These are phyloP conservation scores for Camillea tinctor DNA, from an alignment of 2,329 filamentous ascomycete species.

Conservation along the genomic window DNA sequence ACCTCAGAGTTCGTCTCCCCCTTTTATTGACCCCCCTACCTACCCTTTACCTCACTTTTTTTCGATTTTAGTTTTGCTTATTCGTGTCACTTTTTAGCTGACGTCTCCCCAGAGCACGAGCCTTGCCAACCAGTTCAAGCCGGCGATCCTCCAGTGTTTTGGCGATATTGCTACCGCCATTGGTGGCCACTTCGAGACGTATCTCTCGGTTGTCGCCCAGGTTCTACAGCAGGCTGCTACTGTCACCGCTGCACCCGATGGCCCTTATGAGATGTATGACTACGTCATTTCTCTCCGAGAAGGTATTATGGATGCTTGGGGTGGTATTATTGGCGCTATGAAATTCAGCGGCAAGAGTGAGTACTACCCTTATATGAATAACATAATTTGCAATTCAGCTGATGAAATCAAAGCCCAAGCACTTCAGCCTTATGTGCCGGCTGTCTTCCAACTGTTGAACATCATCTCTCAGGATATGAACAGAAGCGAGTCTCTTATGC, in stretches of 20 bases:
- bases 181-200: slow-evolving; percentile 86
- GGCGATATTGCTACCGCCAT: slow-evolving; percentile 97
- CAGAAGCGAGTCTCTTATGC: slow-evolving; percentile 86
- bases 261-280: slow-evolving; percentile 92
- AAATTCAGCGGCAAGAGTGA: slow-evolving; percentile 75
- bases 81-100: slow-evolving; percentile 25
- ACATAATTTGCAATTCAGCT: slow-evolving; percentile 18
- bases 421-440: slow-evolving; percentile 74
- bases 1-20: slow-evolving; percentile 66
- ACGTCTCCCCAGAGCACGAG: slow-evolving; percentile 63
- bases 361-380: slow-evolving; percentile 28
- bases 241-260: slow-evolving; percentile 75
- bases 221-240: slow-evolving; percentile 90
- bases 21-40: slow-evolving; percentile 1
- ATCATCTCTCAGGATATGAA: slow-evolving; percentile 78
- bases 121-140: slow-evolving; percentile 96
- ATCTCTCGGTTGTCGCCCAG: slow-evolving; percentile 86
- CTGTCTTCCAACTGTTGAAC: slow-evolving; percentile 84
- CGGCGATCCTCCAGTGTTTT: slow-evolving; percentile 95
- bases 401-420: slow-evolving; percentile 54
- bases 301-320: slow-evolving; percentile 99
- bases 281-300: slow-evolving; percentile 94
- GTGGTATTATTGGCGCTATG: slow-evolving; percentile 93
- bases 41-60: not conserved
- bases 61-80: slow-evolving; percentile 3